These are phyloP conservation scores for Tuber brumale DNA, from an alignment of 495 filamentous ascomycete genomes.

Conservation along the genomic window DNA sequence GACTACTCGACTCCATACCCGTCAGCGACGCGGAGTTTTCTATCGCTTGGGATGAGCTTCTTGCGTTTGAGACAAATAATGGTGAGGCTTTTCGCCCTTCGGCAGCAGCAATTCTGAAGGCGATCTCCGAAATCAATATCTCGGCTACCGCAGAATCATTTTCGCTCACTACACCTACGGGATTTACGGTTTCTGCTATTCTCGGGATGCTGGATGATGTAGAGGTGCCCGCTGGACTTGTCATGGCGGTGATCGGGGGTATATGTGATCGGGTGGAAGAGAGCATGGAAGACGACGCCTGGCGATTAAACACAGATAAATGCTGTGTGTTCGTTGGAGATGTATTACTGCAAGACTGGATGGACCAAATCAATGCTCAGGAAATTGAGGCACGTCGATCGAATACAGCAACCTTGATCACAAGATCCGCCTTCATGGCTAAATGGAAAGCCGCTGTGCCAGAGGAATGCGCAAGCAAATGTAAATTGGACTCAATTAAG, in stretches of 20 bases:
- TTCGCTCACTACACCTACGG: constrained; percentile 42
- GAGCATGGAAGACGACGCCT: constrained; percentile 1
- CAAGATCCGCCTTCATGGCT: constrained; percentile 16
- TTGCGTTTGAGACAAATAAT: constrained; percentile 46
- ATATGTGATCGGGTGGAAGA: constrained; percentile 17
- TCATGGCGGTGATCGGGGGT: constrained; percentile 16
- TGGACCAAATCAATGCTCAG: background rate
- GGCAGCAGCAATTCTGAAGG: constrained; percentile 43
- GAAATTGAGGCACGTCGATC: background rate
- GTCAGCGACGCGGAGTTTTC: constrained; percentile 48
- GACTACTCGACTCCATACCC: constrained; percentile 47
- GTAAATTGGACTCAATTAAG: constrained; percentile 32
- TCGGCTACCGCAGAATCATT: constrained; percentile 47
- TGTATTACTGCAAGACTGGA: constrained; percentile 26
- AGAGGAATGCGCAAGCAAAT: constrained; percentile 20
- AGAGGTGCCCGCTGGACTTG: constrained; percentile 24
- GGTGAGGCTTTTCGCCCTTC: constrained; percentile 46
- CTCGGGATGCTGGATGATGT: constrained; percentile 25
- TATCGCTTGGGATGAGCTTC: constrained; percentile 48
- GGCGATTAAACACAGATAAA: constrained; percentile 17
- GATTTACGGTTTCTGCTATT: constrained; percentile 18
- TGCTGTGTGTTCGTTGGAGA: constrained; percentile 16
- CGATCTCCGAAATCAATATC: constrained; percentile 49
- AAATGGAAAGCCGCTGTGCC: constrained; percentile 32
- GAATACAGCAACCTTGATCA: background rate